phyloP scores from a whole-genome alignment of 257 asterid species.

The Knoxia roxburghii region DNA sequence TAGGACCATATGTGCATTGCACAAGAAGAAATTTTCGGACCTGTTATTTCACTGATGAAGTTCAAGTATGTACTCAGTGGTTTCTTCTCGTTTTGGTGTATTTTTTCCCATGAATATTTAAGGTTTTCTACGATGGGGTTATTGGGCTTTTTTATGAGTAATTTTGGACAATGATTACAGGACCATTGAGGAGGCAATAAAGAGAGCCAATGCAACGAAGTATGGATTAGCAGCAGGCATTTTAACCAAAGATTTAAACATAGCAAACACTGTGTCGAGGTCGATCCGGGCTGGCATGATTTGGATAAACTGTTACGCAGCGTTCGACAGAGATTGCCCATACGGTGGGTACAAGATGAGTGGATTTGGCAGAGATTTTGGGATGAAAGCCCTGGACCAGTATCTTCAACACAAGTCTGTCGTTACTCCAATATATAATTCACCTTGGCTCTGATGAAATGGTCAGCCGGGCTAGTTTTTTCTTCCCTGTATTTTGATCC shows the following conservation, averaged over 20 bases:
- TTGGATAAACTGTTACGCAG: conserved; percentile 66
- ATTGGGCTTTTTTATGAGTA: too few relatives aligned
- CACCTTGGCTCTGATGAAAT: conserved; percentile 35
- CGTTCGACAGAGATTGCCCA: conserved; percentile 44
- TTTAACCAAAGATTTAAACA: conserved; percentile 58
- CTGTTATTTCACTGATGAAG: conserved; percentile 72
- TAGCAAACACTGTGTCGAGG: conserved; percentile 59
- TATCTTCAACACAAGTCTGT: conserved; percentile 55
- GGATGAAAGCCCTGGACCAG: conserved; percentile 43
- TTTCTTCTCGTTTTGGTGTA: background rate
- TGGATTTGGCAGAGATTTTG: conserved; percentile 69
- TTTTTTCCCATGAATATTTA: too few relatives aligned
- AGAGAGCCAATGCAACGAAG: conserved; percentile 53
- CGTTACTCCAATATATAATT: conserved; percentile 53
- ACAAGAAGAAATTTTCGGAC: conserved; percentile 81
- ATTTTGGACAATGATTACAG: conserved; percentile 17
- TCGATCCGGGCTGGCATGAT: conserved; percentile 57
- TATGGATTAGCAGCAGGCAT: conserved; percentile 80
- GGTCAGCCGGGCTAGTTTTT: background rate
- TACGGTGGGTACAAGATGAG: conserved; percentile 77
- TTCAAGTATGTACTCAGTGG: conserved; percentile 39
- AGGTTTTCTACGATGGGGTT: too few relatives aligned
- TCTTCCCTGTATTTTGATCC: too few relatives aligned
- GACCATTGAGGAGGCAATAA: conserved; percentile 56
- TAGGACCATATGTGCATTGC: conserved; percentile 83